Base-by-base conservation (phyloP, 345 rosid species). In the Rhizophora mangle region DNA sequence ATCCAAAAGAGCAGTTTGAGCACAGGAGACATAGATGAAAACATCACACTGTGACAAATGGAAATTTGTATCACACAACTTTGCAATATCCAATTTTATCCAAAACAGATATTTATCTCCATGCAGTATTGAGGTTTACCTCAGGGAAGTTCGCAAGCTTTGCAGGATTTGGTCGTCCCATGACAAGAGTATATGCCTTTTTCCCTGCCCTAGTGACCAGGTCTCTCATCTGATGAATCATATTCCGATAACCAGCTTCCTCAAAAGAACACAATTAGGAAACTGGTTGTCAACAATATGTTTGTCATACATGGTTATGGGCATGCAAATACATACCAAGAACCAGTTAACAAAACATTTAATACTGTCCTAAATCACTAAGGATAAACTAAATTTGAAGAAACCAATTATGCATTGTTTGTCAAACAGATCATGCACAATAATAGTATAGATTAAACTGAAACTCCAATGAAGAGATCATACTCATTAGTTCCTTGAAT, bases 81-180 rank as follows among this genome's bases (percentile, higher is more conserved):
- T 16, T 37, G 52, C 62, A 49, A 52, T 36, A 60, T 54, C 16
- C 39, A 78, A 58, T 36, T 20, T 27, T 68, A 60, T 49, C 51
- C 21, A 58, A 55, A 8, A 34, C 29, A 69, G 22, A 8, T 13
- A 49, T 36, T 49, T 31, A 18, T 52, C 39, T 16, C 19, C 6
- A 27, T 24, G 43, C 51, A n/a, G 61, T 53, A 43, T 65, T 16
- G 55, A 72, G 59, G 46, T 65, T 68, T 77, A 86, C 99, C 86
- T 94, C 97, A 0, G 93, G 99, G 68, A 91, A 94, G 81, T 94
- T 94, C 47, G 97, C 99, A 61, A 94, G 96, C 78, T 94, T 94
- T 62, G 96, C 90, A 20, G 97, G 96, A 73, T 94, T 94, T 66
- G 96, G 97, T 74, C 86, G 85, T 72, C 97, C 97, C 96, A 91